Conservation (phyloP, 305 asterid species). For the Nicotiana rustica region DNA sequence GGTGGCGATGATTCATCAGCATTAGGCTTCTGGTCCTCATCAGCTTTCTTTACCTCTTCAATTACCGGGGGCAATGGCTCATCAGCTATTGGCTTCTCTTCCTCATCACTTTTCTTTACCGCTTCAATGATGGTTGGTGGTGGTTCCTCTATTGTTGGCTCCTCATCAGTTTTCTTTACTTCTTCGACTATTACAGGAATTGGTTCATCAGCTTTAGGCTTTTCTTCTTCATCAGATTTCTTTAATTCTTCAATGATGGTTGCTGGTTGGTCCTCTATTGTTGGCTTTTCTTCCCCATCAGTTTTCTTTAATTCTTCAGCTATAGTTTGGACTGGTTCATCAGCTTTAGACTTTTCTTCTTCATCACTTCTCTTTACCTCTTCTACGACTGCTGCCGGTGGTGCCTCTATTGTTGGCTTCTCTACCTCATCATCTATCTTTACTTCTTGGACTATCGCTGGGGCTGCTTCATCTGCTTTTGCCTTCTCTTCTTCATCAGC, state of each 20-base stretch:
- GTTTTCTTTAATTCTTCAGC: background rate
- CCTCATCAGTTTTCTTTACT: conserved; percentile 22
- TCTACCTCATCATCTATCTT: conserved; percentile 27
- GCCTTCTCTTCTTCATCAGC: conserved; percentile 27
- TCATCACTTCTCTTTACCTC: conserved; percentile 22
- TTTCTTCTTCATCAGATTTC: background rate
- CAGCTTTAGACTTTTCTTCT: background rate
- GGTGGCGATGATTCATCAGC: background rate
- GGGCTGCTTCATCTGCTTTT: background rate
- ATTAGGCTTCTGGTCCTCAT: conserved; percentile 1
- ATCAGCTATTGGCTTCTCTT: conserved; percentile 32
- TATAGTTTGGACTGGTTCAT: background rate
- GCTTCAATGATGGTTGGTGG: conserved; percentile 30
- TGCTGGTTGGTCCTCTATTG: conserved; percentile 9
- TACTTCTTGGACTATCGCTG: background rate
- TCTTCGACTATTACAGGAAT: conserved; percentile 3
- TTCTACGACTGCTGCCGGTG: background rate
- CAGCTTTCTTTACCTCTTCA: conserved; percentile 29
- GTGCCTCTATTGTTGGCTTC: conserved; percentile 28
- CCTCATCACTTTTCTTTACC: conserved; percentile 11
- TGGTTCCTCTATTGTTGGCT: conserved; percentile 21
- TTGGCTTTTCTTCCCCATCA: conserved; percentile 29
- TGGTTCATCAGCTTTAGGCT: conserved; percentile 30
- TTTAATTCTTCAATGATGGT: conserved; percentile 22
- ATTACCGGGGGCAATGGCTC: conserved; percentile 22